These are phyloP conservation scores for Pilatotrama ljubarskyi DNA, from an alignment of 768 basidiomycete genomes.

Conservation along the genomic window DNA sequence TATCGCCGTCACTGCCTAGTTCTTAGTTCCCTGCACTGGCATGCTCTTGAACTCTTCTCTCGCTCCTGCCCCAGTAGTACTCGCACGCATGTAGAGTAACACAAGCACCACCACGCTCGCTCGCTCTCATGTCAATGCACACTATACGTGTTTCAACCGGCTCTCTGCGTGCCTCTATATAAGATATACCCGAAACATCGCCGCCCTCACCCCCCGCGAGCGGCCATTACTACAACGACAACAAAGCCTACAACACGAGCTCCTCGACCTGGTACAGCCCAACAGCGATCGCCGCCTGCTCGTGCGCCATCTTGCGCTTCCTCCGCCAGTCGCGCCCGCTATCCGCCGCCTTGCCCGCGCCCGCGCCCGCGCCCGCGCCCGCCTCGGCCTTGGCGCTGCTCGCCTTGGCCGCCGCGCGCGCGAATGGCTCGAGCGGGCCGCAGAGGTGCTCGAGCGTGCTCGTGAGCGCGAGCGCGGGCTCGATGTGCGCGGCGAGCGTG, in stretches of 20 bases:
- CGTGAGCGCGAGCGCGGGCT: slow-evolving; percentile 53
- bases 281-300: slow-evolving; percentile 52
- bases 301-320: slow-evolving; percentile 51
- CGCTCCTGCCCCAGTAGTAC: not conserved
- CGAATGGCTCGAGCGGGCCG: slow-evolving; percentile 65
- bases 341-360: slow-evolving; percentile 17
- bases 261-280: slow-evolving; percentile 76
- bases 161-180: not conserved
- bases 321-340: slow-evolving; percentile 33
- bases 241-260: slow-evolving; percentile 34
- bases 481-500: slow-evolving; percentile 49
- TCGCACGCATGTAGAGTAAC: slow-evolving; percentile 4
- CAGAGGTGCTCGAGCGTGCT: slow-evolving; percentile 56
- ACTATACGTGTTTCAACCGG: not conserved
- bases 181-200: not conserved
- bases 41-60: not conserved
- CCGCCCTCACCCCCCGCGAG: no score
- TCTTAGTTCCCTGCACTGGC: not conserved
- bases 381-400: slow-evolving; percentile 28
- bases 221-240: no score
- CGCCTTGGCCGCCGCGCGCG: slow-evolving; percentile 44
- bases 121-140: slow-evolving; percentile 4
- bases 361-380: not conserved
- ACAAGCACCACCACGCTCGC: not conserved
- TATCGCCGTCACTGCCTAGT: no score